Evolutionary conservation across 768 basidiomycete species (phyloP).

Genomic region (Leccinum pellstonianum): DNA sequence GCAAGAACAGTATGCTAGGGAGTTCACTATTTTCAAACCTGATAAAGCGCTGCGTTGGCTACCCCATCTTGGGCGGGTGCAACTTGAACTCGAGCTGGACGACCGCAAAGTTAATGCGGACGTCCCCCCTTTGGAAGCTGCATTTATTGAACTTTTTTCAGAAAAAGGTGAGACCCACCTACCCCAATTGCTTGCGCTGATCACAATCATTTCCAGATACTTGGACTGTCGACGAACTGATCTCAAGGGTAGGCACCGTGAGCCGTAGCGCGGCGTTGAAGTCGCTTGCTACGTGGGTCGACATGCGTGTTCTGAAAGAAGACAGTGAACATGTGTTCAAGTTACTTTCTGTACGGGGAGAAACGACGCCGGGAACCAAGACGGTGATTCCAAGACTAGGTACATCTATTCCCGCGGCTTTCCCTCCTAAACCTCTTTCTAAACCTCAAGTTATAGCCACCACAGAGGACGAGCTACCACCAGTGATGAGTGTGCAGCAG

Average conservation of each 20-base stretch:
- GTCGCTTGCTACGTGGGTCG: slow-evolving; percentile 81
- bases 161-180: slow-evolving; percentile 48
- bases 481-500: slow-evolving; percentile 60
- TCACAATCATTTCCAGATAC: slow-evolving; percentile 40
- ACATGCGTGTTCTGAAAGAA: slow-evolving; percentile 77
- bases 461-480: slow-evolving; percentile 46
- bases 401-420: slow-evolving; percentile 5
- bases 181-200: background rate
- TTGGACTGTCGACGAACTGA: slow-evolving; percentile 73
- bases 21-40: slow-evolving; percentile 83
- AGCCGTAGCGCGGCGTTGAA: slow-evolving; percentile 66
- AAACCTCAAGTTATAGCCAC: slow-evolving; percentile 20
- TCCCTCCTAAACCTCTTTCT: background rate
- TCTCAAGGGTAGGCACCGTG: slow-evolving; percentile 58
- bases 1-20: slow-evolving; percentile 72
- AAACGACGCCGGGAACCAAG: slow-evolving; percentile 31
- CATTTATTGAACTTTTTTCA: slow-evolving; percentile 84
- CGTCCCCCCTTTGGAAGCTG: slow-evolving; percentile 87
- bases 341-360: slow-evolving; percentile 63
- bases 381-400: slow-evolving; percentile 26
- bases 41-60: slow-evolving; percentile 91
- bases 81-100: slow-evolving; percentile 75
- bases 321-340: slow-evolving; percentile 57
- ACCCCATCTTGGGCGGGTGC: slow-evolving; percentile 83
- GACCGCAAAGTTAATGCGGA: slow-evolving; percentile 76